A percentile compares a stretch with the other conserved stretches of the same genome.
These are phyloP conservation scores for Diaporthe aspalathi DNA, from an alignment of 2,329 filamentous ascomycete species.

Conservation along the genomic window DNA sequence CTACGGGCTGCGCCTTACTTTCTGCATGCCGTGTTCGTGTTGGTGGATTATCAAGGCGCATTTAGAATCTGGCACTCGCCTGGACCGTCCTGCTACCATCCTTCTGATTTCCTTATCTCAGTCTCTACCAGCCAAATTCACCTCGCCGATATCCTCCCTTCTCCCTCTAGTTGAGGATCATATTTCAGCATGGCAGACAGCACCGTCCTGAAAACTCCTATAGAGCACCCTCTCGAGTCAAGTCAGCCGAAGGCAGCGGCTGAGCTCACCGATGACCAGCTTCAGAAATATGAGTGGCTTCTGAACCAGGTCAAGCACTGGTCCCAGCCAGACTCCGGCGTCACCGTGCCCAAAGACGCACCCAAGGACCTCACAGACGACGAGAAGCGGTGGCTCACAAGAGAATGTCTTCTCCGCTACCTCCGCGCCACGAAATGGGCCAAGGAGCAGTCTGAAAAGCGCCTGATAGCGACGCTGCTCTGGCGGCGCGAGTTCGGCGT, in stretches of 20 bases:
- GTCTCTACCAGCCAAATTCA: not conserved
- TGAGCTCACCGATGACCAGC: slow-evolving; percentile 79
- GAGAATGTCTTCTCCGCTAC: slow-evolving; percentile 92
- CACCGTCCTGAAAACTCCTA: slow-evolving; percentile 61
- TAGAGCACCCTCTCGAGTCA: slow-evolving; percentile 66
- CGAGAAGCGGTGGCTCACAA: slow-evolving; percentile 91
- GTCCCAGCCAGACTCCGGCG: slow-evolving; percentile 46
- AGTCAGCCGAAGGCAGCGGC: slow-evolving; percentile 68
- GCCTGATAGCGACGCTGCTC: slow-evolving; percentile 81
- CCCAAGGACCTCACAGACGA: slow-evolving; percentile 75
- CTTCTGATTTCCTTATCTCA: not conserved
- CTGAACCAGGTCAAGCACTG: slow-evolving; percentile 77
- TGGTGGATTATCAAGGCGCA: not conserved
- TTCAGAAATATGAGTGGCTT: slow-evolving; percentile 83
- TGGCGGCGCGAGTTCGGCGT: slow-evolving; percentile 95
- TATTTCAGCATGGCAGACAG: slow-evolving; percentile 5
- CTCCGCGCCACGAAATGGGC: slow-evolving; percentile 95
- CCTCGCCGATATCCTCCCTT: not conserved
- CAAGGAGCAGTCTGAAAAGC: slow-evolving; percentile 77
- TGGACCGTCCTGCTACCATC: not conserved
- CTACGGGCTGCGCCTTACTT: no score
- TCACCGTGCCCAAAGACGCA: slow-evolving; percentile 61
- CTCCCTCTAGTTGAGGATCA: not conserved
- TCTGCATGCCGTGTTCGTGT: not conserved
- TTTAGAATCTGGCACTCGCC: not conserved